Evolutionary conservation across 176 grass and related monocot species (phyloP).

Genomic region (Triticum monococcum): DNA sequence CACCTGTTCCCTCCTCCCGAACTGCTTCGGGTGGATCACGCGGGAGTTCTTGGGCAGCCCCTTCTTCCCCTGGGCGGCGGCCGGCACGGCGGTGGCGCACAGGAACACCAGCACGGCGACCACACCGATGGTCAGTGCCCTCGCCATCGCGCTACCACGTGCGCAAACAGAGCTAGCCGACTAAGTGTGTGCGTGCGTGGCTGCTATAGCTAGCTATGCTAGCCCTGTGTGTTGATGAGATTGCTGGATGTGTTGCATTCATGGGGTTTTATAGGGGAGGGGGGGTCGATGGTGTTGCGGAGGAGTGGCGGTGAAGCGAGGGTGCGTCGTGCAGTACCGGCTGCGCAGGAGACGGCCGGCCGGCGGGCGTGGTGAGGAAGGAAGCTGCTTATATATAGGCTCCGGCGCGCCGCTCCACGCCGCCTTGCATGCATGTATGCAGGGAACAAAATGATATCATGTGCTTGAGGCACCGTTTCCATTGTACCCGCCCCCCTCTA

Average conservation of each 20-base stretch:
- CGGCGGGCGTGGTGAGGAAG: not conserved
- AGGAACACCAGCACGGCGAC: not conserved
- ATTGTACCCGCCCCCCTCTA: not conserved
- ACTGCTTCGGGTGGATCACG: not conserved
- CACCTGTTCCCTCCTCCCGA: slow-evolving; percentile 17
- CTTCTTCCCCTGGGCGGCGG: not conserved
- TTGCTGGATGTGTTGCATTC: not conserved
- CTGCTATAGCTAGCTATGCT: too few species aligned
- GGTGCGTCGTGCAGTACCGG: not conserved
- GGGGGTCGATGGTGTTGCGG: too few species aligned
- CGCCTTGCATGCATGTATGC: not conserved
- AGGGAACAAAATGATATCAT: not conserved
- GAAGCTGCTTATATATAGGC: not conserved
- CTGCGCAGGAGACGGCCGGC: not conserved
- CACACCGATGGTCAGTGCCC: not conserved
- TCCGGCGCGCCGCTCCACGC: not conserved
- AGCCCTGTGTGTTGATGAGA: not conserved
- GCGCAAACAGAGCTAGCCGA: too few species aligned
- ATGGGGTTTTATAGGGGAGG: not conserved
- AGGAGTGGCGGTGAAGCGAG: not conserved
- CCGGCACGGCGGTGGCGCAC: not conserved
- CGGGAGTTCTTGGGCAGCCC: slow-evolving; percentile 10
- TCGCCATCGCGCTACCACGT: not conserved
- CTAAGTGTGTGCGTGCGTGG: not conserved
- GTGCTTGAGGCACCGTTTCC: too few species aligned